A percentile compares a stretch with the other conserved stretches of the same genome.
These are phyloP conservation scores for Drechslerella coelobrocha DNA, from an alignment of 2,329 filamentous ascomycete genomes.

Conservation along the genomic window DNA sequence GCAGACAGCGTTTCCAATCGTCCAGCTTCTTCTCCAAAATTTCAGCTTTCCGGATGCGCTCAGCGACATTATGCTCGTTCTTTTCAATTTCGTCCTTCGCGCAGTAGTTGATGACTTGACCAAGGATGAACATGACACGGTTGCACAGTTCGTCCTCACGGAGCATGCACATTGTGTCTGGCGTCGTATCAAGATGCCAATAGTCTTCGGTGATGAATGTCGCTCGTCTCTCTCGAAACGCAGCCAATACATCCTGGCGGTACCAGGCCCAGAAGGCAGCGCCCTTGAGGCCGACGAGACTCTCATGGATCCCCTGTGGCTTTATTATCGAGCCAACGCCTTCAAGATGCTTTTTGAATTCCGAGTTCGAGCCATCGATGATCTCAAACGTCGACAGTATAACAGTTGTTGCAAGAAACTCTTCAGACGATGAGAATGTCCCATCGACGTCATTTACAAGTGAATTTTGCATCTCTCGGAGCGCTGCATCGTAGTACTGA, in stretches of 20 bases:
- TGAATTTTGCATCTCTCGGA: conserved; percentile 53
- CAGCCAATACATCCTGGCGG: conserved; percentile 56
- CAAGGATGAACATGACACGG: conserved; percentile 46
- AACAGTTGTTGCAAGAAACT: conserved; percentile 55
- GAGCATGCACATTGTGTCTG: conserved; percentile 45
- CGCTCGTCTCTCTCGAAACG: conserved; percentile 55
- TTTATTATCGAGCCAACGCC: conserved; percentile 56
- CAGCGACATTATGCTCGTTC: conserved; percentile 41
- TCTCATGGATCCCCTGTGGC: conserved; percentile 55
- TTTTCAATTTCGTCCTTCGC: conserved; percentile 49
- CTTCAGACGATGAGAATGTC: conserved; percentile 49
- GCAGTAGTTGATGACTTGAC: conserved; percentile 49
- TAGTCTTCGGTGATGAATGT: conserved; percentile 52
- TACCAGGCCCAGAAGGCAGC: conserved; percentile 57
- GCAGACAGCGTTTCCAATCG: conserved; percentile 45
- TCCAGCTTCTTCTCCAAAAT: conserved; percentile 41
- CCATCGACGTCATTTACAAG: conserved; percentile 41
- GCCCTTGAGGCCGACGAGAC: conserved; percentile 53
- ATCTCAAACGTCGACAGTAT: conserved; percentile 56
- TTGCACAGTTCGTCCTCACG: conserved; percentile 45
- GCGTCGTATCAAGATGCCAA: conserved; percentile 43
- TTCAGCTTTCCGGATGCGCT: conserved; percentile 38
- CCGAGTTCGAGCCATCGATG: conserved; percentile 55
- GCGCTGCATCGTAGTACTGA: conserved; percentile 54
- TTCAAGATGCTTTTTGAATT: conserved; percentile 56